Evolutionary conservation across 805 yeast genomes (phyloP).

Genomic region (Wickerhamiella hasegawae): DNA sequence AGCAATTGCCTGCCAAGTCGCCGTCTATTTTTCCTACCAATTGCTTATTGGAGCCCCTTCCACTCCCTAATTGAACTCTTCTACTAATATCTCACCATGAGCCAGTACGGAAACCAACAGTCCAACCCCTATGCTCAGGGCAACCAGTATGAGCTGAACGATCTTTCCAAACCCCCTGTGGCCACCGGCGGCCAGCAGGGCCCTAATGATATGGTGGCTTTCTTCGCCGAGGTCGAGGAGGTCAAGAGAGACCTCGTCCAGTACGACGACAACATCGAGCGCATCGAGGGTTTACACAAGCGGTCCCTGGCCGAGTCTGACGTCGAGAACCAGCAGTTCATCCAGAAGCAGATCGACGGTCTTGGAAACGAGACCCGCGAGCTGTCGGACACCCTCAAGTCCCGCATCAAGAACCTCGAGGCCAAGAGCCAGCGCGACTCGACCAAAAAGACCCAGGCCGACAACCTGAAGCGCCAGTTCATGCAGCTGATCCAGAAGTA

Average conservation of each 20-base stretch:
- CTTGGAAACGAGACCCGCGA: conserved; percentile 64
- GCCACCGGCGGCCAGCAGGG: conserved; percentile 1
- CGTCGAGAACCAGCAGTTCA: conserved; percentile 49
- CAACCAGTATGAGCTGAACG: conserved; percentile 12
- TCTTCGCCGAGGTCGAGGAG: conserved; percentile 52
- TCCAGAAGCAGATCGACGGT: conserved; percentile 62
- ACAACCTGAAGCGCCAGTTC: conserved; percentile 70
- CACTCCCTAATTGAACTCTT: no score
- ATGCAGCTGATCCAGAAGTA: conserved; percentile 75
- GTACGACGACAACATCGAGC: conserved; percentile 51
- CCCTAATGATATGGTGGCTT: conserved; percentile 37
- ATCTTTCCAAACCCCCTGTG: background rate
- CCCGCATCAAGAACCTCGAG: conserved; percentile 62
- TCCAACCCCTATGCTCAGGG: no score
- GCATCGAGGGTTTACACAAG: conserved; percentile 55
- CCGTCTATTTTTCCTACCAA: no score
- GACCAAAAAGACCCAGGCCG: conserved; percentile 81
- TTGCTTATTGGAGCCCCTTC: no score
- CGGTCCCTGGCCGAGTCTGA: conserved; percentile 58
- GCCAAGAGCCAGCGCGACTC: conserved; percentile 36
- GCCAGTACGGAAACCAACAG: no score
- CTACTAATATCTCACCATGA: no score
- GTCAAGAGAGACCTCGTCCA: conserved; percentile 55
- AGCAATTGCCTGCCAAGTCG: no score
- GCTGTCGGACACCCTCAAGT: conserved; percentile 58